Evolutionary conservation across 306 rosid genomes (phyloP).

Genomic region (Cercis canadensis): DNA sequence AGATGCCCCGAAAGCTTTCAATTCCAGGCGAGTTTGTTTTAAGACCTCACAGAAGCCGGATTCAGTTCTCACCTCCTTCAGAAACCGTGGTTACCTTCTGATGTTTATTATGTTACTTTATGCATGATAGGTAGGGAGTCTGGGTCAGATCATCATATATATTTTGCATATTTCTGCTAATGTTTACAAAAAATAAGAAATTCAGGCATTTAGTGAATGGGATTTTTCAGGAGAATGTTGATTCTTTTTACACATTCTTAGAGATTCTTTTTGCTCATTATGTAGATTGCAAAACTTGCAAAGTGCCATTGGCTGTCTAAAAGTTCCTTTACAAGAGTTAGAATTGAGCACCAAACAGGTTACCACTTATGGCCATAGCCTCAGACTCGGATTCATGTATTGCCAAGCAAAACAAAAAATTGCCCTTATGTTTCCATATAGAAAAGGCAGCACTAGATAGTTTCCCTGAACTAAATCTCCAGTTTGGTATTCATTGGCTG

Average conservation of each 20-base stretch:
- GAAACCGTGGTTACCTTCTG: slow-evolving; percentile 11
- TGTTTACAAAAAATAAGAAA: not conserved
- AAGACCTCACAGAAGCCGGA: slow-evolving; percentile 39
- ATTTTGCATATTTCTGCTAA: not conserved
- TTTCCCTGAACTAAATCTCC: too few relatives aligned
- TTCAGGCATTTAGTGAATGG: slow-evolving; percentile 3
- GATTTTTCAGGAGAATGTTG: slow-evolving; percentile 20
- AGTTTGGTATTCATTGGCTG: too few relatives aligned
- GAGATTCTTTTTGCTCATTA: too few relatives aligned
- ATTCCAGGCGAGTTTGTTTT: slow-evolving; percentile 31
- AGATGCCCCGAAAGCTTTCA: slow-evolving; percentile 17
- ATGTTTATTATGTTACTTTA: not conserved
- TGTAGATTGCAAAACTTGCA: too few relatives aligned
- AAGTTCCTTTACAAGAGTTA: too few relatives aligned
- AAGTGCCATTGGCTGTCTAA: too few relatives aligned
- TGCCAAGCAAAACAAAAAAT: too few relatives aligned
- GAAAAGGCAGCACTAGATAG: too few relatives aligned
- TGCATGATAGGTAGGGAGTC: slow-evolving; percentile 9
- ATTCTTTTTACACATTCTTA: not conserved
- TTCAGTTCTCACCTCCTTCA: slow-evolving; percentile 21
- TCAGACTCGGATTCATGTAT: too few relatives aligned
- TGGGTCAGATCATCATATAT: slow-evolving; percentile 12
- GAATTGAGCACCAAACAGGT: too few relatives aligned
- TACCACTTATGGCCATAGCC: too few relatives aligned
- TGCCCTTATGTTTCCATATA: too few relatives aligned